Conservation (phyloP, 352 stramenopile species). For the Globisporangium spinosum region DNA sequence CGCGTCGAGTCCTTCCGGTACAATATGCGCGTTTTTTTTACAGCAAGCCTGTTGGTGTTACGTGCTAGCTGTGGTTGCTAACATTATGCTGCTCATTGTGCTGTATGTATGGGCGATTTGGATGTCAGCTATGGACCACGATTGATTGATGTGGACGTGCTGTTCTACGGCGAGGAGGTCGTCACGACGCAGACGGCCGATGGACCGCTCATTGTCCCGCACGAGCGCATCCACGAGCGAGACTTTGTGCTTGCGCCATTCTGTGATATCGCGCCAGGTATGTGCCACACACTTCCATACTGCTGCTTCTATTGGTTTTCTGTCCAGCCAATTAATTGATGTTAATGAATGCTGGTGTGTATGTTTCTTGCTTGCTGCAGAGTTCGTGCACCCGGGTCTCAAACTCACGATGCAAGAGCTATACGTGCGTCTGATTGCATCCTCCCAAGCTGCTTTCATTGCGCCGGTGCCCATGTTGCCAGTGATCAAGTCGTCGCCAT, state of each 20-base stretch:
- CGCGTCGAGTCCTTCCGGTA: slow-evolving; percentile 62
- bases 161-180: slow-evolving; percentile 87
- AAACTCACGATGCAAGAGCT: slow-evolving; percentile 74
- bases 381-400: slow-evolving; percentile 74
- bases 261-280: slow-evolving; percentile 85
- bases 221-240: slow-evolving; percentile 91
- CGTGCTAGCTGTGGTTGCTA: neutral
- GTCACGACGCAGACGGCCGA: slow-evolving; percentile 61
- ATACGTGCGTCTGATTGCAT: slow-evolving; percentile 35
- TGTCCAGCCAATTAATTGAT: neutral
- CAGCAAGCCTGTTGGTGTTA: too few relatives aligned
- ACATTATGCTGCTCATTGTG: neutral
- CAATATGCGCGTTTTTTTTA: neutral
- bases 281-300: neutral
- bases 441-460: slow-evolving; percentile 24
- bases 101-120: neutral
- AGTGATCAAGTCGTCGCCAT: slow-evolving; percentile 37
- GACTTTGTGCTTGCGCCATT: slow-evolving; percentile 97
- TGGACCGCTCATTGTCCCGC: slow-evolving; percentile 90
- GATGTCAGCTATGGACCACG: slow-evolving; percentile 86
- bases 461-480: slow-evolving; percentile 53
- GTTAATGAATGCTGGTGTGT: neutral
- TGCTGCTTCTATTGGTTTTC: neutral
- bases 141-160: slow-evolving; percentile 95
- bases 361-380: slow-evolving; percentile 16